phyloP scores from a whole-genome alignment of 768 basidiomycete genomes.

The Tricholoma bakamatsutake region DNA sequence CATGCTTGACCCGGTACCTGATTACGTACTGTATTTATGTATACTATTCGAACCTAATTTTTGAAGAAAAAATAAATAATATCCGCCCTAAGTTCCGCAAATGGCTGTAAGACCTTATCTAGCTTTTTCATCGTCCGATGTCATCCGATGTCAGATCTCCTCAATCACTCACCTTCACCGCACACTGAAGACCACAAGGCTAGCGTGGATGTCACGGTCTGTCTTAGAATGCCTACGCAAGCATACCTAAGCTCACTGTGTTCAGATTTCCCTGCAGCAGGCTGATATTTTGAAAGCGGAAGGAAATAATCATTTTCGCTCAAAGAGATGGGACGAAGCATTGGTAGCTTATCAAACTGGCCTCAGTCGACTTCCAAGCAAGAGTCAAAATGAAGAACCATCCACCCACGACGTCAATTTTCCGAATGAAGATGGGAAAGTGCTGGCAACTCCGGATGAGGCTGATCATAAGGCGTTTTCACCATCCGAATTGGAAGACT shows the following conservation, averaged over 20 bases:
- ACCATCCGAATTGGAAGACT: conserved; percentile 25
- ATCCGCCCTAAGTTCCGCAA: too few species aligned
- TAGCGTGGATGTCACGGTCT: conserved; percentile 2
- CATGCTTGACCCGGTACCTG: too few species aligned
- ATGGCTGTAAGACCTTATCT: neutral
- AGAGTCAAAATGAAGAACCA: conserved; percentile 19
- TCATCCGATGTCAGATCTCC: conserved; percentile 10
- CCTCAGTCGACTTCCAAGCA: conserved; percentile 57
- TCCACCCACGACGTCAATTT: conserved; percentile 1
- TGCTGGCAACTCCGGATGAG: neutral
- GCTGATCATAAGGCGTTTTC: neutral
- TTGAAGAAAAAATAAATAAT: too few species aligned
- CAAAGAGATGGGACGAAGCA: conserved; percentile 63
- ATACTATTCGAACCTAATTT: too few species aligned
- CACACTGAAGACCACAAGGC: neutral
- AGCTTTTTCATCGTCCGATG: neutral
- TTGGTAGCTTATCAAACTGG: conserved; percentile 64
- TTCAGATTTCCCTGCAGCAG: conserved; percentile 38
- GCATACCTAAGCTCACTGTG: conserved; percentile 4
- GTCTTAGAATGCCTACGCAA: neutral
- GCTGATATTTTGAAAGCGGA: conserved; percentile 64
- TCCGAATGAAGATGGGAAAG: conserved; percentile 17
- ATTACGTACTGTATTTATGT: too few species aligned
- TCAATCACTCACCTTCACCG: conserved; percentile 2
- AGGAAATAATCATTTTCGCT: conserved; percentile 72